Evolutionary conservation across 129 eudicot species (phyloP).

Genomic region (Centaurea solstitialis): DNA sequence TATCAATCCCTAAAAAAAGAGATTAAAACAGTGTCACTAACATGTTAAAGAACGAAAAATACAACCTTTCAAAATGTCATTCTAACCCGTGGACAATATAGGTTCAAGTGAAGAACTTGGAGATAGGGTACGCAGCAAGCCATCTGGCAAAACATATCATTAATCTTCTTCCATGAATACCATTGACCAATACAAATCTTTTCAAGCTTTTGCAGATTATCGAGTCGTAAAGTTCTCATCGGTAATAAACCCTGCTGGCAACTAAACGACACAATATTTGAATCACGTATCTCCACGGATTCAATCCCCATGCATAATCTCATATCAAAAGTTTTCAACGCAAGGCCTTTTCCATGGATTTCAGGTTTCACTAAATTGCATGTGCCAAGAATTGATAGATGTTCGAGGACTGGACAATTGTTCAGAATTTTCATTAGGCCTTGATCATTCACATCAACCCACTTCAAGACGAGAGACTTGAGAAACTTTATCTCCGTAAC

Average conservation of each 20-base stretch:
- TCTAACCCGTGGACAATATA: no score
- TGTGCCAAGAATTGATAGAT: conserved; percentile 22
- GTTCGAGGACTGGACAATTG: conserved; percentile 25
- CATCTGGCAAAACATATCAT: no score
- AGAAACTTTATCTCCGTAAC: no score
- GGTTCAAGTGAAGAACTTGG: no score
- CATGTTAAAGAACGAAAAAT: background rate
- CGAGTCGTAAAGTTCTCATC: conserved; percentile 13
- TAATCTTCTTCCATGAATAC: conserved; percentile 33
- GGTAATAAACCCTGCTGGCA: conserved; percentile 27
- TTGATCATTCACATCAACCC: no score
- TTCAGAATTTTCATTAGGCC: no score
- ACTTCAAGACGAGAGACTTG: no score
- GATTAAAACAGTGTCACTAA: background rate
- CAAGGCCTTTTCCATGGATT: no score
- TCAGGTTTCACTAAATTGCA: conserved; percentile 22
- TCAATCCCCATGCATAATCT: conserved; percentile 21
- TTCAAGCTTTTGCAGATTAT: conserved; percentile 39
- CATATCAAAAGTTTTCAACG: conserved; percentile 31
- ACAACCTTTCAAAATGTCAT: background rate
- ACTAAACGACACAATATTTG: conserved; percentile 30
- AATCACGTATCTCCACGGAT: conserved; percentile 20
- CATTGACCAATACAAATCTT: conserved; percentile 28
- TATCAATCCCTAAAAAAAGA: conserved; percentile 22
- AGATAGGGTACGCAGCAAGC: no score